Evolutionary conservation across 2,329 filamentous ascomycete species (phyloP).

Genomic region (Dactylellina haptotyla): DNA sequence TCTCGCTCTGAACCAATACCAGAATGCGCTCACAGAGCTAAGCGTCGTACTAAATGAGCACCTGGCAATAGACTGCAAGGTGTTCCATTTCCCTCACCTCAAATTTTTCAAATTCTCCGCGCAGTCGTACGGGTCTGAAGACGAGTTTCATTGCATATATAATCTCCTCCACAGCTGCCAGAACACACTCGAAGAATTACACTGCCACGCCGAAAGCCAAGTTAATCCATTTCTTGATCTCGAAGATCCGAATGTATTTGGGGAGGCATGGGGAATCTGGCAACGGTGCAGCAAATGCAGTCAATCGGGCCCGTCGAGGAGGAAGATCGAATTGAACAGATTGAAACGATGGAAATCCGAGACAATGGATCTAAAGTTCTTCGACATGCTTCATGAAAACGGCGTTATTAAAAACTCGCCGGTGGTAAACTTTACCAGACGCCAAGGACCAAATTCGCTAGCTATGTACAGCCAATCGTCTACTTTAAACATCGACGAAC

Average conservation of each 20-base stretch:
- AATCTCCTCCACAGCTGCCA: conserved; percentile 29
- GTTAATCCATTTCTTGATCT: conserved; percentile 6
- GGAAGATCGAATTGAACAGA: not conserved
- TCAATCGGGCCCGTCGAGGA: not conserved
- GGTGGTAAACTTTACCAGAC: conserved; percentile 3
- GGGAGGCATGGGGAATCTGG: conserved; percentile 18
- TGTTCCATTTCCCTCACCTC: conserved; percentile 28
- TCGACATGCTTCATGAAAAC: conserved; percentile 2
- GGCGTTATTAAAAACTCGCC: conserved; percentile 5
- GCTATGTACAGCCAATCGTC: not conserved
- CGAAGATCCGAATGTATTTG: not conserved
- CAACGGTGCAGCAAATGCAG: conserved; percentile 6
- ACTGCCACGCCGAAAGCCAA: conserved; percentile 1
- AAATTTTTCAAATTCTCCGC: conserved; percentile 12
- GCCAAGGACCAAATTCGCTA: not conserved
- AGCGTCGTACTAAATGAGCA: conserved; percentile 9
- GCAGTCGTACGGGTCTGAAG: not conserved
- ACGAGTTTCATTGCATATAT: conserved; percentile 25
- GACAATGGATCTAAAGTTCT: conserved; percentile 4
- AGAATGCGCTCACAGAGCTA: conserved; percentile 23
- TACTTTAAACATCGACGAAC: conserved; percentile 12
- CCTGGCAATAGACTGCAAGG: conserved; percentile 20
- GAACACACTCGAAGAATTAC: conserved; percentile 19
- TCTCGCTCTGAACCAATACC: conserved; percentile 11
- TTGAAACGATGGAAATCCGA: conserved; percentile 18